Evolutionary conservation across 2,329 filamentous ascomycete genomes (phyloP).

Genomic region (Beauveria caledonica): DNA sequence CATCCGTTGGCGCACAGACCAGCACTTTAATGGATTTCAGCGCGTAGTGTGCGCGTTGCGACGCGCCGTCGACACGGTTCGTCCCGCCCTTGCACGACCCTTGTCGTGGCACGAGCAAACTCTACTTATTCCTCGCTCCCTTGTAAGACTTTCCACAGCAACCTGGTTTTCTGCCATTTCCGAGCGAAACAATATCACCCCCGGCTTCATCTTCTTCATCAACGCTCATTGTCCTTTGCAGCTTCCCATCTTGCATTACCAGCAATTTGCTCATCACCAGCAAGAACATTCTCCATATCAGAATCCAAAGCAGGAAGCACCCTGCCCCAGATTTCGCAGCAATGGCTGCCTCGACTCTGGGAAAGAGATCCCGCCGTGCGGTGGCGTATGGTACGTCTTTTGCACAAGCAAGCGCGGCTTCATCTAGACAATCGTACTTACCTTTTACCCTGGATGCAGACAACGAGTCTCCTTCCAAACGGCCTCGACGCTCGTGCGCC

Average conservation of each 20-base stretch:
- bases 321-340: neutral
- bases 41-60: constrained; percentile 22
- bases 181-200: neutral
- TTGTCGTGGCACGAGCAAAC: constrained; percentile 18
- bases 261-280: neutral
- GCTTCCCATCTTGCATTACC: neutral
- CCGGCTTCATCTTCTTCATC: neutral
- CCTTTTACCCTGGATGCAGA: constrained; percentile 2
- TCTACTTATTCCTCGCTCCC: constrained; percentile 6
- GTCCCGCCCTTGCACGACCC: constrained; percentile 9
- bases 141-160: neutral
- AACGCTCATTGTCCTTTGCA: neutral
- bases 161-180: neutral
- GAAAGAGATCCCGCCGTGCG: constrained; percentile 18
- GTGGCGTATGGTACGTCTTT: constrained; percentile 16
- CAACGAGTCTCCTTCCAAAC: constrained; percentile 34
- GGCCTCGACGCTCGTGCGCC: constrained; percentile 33
- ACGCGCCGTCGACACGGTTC: constrained; percentile 20
- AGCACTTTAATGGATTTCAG: constrained; percentile 22
- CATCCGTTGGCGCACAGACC: constrained; percentile 17
- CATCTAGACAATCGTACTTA: neutral
- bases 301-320: constrained; percentile 4
- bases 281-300: neutral
- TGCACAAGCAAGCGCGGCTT: neutral
- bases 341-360: constrained; percentile 18